Base-by-base conservation (phyloP, 176 grass and related monocot species). In the Puya raimondii region DNA sequence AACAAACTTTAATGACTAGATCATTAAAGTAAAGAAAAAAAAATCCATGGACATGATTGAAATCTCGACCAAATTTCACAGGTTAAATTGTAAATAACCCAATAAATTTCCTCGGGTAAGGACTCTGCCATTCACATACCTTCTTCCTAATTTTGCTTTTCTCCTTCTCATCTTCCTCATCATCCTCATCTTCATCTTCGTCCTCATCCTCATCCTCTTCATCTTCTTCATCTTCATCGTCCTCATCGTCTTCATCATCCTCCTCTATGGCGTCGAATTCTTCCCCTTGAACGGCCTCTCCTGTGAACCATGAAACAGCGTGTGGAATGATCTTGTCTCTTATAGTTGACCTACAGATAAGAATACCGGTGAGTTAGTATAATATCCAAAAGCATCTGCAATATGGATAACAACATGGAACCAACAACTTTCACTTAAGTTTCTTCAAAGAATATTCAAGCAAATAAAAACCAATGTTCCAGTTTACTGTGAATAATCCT, bases 321-420 rank as follows among this genome's bases (percentile, higher is more conserved):
- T 88, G 92, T 42, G 92, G 92, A 66, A 96, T 96, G 42, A 96
- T 96, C 83, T 96, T 96, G 52, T 96, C 92, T 76, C 85, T 91
- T 72, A 96, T 85, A 63, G 92, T 96, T 67, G 92, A 91, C 81
- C 91, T 96, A 74, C 3, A 65, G 23, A 68, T 17, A 9, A 42
- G 49, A 49, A 69, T 20, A 20, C 27, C 5, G 7, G 14, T 61
- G 2, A 79, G 68, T 42, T 21, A 70, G 7, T 53, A 25, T 50
- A 53, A 4, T 25, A n/a, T 18, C 16, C 17, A 61, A 20, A 61
- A 61, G 56, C 17, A 61, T 61, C 56, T 18, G 17, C 21, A 18
- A 61, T 18, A 59, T 59, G 54, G 20, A 15, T 10, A 20, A 57
- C 71, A 79, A 70, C 20, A 74, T 42, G 14, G 17, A 10, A n/a